These are phyloP conservation scores for Heracleum sosnowskyi DNA, from an alignment of 129 eudicot genomes.

Conservation along the genomic window DNA sequence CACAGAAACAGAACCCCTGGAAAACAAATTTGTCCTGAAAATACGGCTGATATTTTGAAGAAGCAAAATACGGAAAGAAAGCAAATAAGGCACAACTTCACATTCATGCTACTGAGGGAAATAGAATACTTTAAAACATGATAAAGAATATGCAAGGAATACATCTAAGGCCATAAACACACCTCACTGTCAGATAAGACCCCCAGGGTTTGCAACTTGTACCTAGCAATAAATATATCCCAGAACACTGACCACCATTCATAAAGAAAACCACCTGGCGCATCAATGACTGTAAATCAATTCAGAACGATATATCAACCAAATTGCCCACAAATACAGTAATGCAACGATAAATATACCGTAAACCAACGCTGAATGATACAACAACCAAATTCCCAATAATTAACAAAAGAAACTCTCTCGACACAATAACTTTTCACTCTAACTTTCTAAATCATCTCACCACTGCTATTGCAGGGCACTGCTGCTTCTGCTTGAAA, in stretches of 20 bases:
- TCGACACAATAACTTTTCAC: neutral
- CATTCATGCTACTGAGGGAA: neutral
- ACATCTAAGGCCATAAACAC: neutral
- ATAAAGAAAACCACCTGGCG: constrained; percentile 8
- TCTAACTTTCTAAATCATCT: neutral
- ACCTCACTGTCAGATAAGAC: constrained; percentile 1
- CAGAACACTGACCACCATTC: constrained; percentile 12
- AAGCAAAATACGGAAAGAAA: neutral
- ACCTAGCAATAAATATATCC: constrained; percentile 6
- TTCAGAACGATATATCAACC: neutral
- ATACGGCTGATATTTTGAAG: neutral
- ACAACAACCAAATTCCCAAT: neutral
- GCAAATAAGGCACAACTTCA: neutral
- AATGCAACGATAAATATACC: neutral
- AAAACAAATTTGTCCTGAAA: neutral
- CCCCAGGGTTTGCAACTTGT: neutral
- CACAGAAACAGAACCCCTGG: neutral
- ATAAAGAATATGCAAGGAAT: neutral
- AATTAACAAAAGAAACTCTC: neutral
- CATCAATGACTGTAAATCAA: neutral
- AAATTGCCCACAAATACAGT: neutral
- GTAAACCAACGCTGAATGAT: neutral
- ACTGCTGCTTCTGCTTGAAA: constrained; percentile 59
- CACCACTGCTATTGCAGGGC: constrained; percentile 18
- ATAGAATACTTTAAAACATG: neutral